phyloP scores from a whole-genome alignment of 805 yeast species.

The Wickerhamiella vanderwaltii region DNA sequence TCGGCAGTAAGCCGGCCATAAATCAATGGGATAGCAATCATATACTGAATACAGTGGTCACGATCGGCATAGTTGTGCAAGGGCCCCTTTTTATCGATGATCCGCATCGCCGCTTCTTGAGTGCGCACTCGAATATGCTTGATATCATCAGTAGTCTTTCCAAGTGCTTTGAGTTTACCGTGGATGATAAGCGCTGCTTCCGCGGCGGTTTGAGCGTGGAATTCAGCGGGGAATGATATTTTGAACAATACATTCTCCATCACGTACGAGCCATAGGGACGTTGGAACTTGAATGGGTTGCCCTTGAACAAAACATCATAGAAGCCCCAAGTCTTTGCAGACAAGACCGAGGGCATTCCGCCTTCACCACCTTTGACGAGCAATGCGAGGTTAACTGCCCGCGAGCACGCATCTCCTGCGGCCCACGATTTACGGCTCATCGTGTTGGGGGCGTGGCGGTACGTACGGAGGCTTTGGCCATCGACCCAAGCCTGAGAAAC shows the following conservation, averaged over 20 bases:
- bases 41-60: slow-evolving; percentile 54
- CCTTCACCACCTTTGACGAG: slow-evolving; percentile 41
- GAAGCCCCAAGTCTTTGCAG: slow-evolving; percentile 52
- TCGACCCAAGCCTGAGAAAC: slow-evolving; percentile 50
- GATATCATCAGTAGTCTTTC: slow-evolving; percentile 39
- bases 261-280: slow-evolving; percentile 43
- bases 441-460: slow-evolving; percentile 54
- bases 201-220: slow-evolving; percentile 54
- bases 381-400: slow-evolving; percentile 46
- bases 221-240: slow-evolving; percentile 54
- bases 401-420: slow-evolving; percentile 49
- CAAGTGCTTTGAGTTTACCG: slow-evolving; percentile 28
- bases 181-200: slow-evolving; percentile 43
- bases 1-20: slow-evolving; percentile 46
- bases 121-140: slow-evolving; percentile 40
- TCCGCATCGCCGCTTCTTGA: slow-evolving; percentile 49
- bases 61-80: slow-evolving; percentile 52
- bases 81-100: slow-evolving; percentile 49
- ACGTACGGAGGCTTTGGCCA: slow-evolving; percentile 47
- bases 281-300: slow-evolving; percentile 41
- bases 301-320: slow-evolving; percentile 49
- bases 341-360: slow-evolving; percentile 46
- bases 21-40: slow-evolving; percentile 47
- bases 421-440: slow-evolving; percentile 57
- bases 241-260: slow-evolving; percentile 53